A percentile compares a stretch with the other conserved stretches of the same genome.
Evolutionary conservation across 2,329 filamentous ascomycete genomes (phyloP).

Genomic region (Microdochium bolleyi): DNA sequence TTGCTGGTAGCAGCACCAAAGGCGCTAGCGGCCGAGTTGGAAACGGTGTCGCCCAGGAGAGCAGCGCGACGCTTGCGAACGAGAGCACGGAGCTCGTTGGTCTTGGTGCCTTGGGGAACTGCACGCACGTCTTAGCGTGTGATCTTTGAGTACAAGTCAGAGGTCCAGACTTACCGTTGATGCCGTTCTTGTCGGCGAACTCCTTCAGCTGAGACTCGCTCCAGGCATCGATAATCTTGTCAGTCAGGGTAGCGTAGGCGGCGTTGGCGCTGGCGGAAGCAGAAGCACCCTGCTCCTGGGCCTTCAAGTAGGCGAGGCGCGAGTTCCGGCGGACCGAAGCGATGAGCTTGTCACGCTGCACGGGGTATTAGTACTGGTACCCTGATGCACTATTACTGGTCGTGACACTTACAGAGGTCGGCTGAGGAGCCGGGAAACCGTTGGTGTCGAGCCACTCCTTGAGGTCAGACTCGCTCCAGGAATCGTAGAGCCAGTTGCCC

Average conservation of each 20-base stretch:
- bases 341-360: slow-evolving; percentile 73
- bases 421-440: slow-evolving; percentile 80
- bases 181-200: slow-evolving; percentile 84
- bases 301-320: slow-evolving; percentile 64
- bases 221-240: slow-evolving; percentile 85
- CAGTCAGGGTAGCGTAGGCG: slow-evolving; percentile 68
- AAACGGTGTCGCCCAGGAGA: slow-evolving; percentile 58
- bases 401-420: slow-evolving; percentile 42
- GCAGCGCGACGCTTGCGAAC: slow-evolving; percentile 79
- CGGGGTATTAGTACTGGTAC: slow-evolving; percentile 6
- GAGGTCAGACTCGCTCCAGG: slow-evolving; percentile 88
- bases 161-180: slow-evolving; percentile 34
- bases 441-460: slow-evolving; percentile 90
- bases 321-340: slow-evolving; percentile 87
- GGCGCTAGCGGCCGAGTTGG: slow-evolving; percentile 48
- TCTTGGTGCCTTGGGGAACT: slow-evolving; percentile 86
- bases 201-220: slow-evolving; percentile 83
- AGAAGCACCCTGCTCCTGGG: slow-evolving; percentile 51
- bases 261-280: slow-evolving; percentile 58
- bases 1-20: slow-evolving; percentile 67
- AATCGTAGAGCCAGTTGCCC: slow-evolving; percentile 86
- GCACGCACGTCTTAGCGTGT: slow-evolving; percentile 20
- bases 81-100: slow-evolving; percentile 82
- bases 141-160: neutral
- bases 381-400: neutral